phyloP scores from a whole-genome alignment of 2,329 filamentous ascomycete species.

The Neopestalotiopsis clavispora region DNA sequence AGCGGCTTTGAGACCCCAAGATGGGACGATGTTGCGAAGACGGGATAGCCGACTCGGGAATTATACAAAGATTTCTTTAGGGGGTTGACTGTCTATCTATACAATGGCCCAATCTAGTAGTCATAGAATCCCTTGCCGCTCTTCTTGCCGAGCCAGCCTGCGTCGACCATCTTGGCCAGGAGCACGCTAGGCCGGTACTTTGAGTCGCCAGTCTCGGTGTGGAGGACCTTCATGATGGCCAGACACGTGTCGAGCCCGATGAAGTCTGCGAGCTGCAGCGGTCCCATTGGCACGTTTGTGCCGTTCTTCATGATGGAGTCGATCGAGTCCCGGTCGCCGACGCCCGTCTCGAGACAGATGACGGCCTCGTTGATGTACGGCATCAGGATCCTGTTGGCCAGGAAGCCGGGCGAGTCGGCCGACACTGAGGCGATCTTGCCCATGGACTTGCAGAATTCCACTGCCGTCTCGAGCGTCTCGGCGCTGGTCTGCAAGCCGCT shows the following conservation, averaged over 20 bases:
- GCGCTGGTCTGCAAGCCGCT: conserved; percentile 88
- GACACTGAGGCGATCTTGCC: conserved; percentile 90
- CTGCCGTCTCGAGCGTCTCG: conserved; percentile 78
- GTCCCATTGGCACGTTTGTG: conserved; percentile 98
- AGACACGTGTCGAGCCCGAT: conserved; percentile 96
- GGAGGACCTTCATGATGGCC: conserved; percentile 94
- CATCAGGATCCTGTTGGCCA: conserved; percentile 97
- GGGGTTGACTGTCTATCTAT: neutral
- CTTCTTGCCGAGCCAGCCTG: conserved; percentile 98
- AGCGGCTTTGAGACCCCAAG: neutral
- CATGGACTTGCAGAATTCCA: conserved; percentile 89
- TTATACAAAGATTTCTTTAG: neutral
- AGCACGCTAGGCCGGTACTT: conserved; percentile 93
- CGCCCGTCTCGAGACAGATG: conserved; percentile 91
- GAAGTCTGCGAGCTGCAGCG: conserved; percentile 91
- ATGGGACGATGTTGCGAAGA: neutral
- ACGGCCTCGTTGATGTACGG: conserved; percentile 98
- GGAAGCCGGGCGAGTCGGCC: conserved; percentile 89
- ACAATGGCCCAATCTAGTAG: conserved; percentile 56
- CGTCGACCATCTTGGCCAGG: conserved; percentile 94
- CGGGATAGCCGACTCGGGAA: neutral
- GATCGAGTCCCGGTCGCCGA: conserved; percentile 89
- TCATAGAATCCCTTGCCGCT: conserved; percentile 95
- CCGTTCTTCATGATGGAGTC: conserved; percentile 99
- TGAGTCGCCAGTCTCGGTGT: conserved; percentile 89